These are phyloP conservation scores for Stachybotrys echinatus DNA, from an alignment of 2,329 filamentous ascomycete species.

Conservation along the genomic window DNA sequence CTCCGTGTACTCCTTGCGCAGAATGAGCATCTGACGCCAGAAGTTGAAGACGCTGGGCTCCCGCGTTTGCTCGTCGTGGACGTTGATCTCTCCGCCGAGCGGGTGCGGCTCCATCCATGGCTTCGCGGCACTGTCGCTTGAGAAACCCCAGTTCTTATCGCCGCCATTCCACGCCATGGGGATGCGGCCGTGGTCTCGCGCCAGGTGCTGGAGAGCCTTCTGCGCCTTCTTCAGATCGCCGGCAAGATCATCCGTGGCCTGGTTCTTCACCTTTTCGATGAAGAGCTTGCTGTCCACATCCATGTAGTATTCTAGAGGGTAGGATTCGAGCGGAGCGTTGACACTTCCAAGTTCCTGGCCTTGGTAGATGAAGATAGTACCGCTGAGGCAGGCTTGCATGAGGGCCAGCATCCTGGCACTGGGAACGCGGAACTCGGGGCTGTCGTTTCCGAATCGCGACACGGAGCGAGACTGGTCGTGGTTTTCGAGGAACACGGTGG, in stretches of 20 bases:
- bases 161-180: constrained; percentile 58
- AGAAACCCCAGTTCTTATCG: constrained; percentile 25
- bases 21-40: constrained; percentile 23
- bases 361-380: constrained; percentile 62
- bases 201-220: constrained; percentile 23
- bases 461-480: constrained; percentile 59
- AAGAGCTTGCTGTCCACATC: constrained; percentile 44
- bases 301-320: constrained; percentile 50
- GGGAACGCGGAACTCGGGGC: constrained; percentile 37
- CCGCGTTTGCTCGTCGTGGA: constrained; percentile 43
- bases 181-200: constrained; percentile 59
- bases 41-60: constrained; percentile 26
- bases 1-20: constrained; percentile 24
- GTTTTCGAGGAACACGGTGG: constrained; percentile 60
- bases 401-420: constrained; percentile 56
- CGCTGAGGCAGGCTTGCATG: constrained; percentile 44
- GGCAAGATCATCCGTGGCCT: constrained; percentile 17
- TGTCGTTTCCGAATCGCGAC: constrained; percentile 46
- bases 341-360: constrained; percentile 62
- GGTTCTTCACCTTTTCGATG: constrained; percentile 22
- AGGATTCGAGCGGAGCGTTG: constrained; percentile 53
- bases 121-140: constrained; percentile 18
- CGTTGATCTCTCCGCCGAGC: constrained; percentile 42
- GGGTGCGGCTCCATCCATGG: constrained; percentile 28
- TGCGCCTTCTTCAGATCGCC: constrained; percentile 29